Evolutionary conservation across 495 filamentous ascomycete species (phyloP).

Genomic region (Zalerion maritima): DNA sequence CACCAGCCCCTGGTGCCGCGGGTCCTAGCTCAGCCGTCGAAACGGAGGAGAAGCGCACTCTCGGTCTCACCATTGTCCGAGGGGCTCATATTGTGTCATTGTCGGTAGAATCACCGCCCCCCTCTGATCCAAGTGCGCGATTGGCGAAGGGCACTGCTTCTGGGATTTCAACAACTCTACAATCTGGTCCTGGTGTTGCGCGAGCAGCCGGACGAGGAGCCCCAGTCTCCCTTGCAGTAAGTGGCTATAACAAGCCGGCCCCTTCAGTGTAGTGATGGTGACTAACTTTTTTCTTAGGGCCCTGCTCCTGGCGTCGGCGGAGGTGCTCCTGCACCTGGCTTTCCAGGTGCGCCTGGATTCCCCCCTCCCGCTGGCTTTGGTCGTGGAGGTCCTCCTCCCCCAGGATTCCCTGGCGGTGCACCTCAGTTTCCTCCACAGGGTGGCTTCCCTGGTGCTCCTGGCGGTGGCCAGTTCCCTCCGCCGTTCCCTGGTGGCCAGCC

Average conservation of each 20-base stretch:
- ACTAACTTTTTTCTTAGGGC: slow-evolving; percentile 35
- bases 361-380: slow-evolving; percentile 51
- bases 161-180: slow-evolving; percentile 50
- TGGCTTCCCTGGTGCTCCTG: slow-evolving; percentile 33
- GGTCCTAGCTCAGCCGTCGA: slow-evolving; percentile 46
- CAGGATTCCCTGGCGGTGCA: slow-evolving; percentile 18
- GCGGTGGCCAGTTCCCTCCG: slow-evolving; percentile 48
- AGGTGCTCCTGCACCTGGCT: slow-evolving; percentile 54
- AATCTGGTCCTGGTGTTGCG: slow-evolving; percentile 77
- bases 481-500: slow-evolving; percentile 42
- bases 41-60: slow-evolving; percentile 88
- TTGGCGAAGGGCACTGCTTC: slow-evolving; percentile 63
- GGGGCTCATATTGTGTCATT: slow-evolving; percentile 86
- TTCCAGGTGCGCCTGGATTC: slow-evolving; percentile 60
- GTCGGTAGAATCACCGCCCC: slow-evolving; percentile 93
- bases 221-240: slow-evolving; percentile 59
- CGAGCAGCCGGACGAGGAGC: slow-evolving; percentile 86
- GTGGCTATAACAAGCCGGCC: slow-evolving; percentile 16
- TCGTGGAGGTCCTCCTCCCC: slow-evolving; percentile 12
- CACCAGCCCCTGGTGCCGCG: slow-evolving; percentile 50
- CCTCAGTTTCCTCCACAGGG: slow-evolving; percentile 36
- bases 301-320: slow-evolving; percentile 84
- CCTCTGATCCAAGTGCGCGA: slow-evolving; percentile 81
- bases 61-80: slow-evolving; percentile 89
- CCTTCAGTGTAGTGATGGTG: slow-evolving; percentile 9